phyloP scores from a whole-genome alignment of 257 asterid species.

The Solanum sparsipilum region DNA sequence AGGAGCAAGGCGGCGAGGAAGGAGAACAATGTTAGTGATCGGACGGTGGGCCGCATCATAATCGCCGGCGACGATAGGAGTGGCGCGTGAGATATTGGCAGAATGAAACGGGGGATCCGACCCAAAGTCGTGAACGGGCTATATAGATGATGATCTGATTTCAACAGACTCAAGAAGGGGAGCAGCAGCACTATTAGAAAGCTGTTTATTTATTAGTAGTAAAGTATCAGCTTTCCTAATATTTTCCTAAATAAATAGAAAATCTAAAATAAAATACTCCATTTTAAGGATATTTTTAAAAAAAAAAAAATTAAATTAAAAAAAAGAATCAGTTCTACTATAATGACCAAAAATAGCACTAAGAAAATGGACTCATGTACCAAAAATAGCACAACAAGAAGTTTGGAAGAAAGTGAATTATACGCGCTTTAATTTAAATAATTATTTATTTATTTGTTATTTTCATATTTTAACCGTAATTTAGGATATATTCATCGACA shows the following conservation, averaged over 20 bases:
- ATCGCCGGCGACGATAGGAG: background rate
- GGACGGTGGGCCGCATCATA: constrained; percentile 6
- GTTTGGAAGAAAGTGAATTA: no score
- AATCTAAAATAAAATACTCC: background rate
- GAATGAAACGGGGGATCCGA: background rate
- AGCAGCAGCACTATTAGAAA: background rate
- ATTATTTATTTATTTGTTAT: background rate
- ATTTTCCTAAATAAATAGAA: background rate
- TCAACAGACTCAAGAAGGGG: background rate
- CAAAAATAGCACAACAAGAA: background rate
- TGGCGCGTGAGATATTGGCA: background rate
- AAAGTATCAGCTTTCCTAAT: background rate
- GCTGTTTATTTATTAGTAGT: background rate
- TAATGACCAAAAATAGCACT: background rate
- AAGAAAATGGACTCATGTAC: background rate
- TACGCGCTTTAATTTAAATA: background rate
- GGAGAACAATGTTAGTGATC: background rate
- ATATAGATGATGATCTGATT: background rate
- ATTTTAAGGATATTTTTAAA: background rate
- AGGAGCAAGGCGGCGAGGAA: background rate
- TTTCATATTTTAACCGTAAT: background rate
- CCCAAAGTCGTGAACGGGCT: background rate
- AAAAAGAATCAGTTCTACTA: background rate
- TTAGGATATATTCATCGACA: background rate
- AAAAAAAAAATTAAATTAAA: no score